Conservation (phyloP, 495 filamentous ascomycete genomes). For the Hypoxylon cercidicola region DNA sequence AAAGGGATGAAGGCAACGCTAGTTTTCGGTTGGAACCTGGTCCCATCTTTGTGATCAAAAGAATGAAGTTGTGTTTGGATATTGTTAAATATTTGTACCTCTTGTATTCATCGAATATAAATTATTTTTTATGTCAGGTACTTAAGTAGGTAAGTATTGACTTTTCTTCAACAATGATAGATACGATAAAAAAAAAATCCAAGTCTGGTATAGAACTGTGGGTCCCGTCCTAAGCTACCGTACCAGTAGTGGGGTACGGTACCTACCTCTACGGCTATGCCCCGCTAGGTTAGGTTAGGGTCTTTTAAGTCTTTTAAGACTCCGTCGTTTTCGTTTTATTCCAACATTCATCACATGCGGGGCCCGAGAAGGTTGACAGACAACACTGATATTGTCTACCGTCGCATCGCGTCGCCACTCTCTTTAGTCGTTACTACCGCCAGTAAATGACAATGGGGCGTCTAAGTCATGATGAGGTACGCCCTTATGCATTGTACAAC, state of each 20-base stretch:
- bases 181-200: too few species aligned
- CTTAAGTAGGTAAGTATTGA: not conserved
- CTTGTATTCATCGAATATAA: too few species aligned
- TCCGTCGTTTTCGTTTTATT: slow-evolving; percentile 16
- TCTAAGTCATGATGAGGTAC: slow-evolving; percentile 80
- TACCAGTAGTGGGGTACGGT: not conserved
- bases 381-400: too few species aligned
- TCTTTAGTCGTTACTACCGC: not conserved
- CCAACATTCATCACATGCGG: slow-evolving; percentile 17
- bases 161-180: too few species aligned
- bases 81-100: slow-evolving; percentile 1
- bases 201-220: too few species aligned
- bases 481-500: not conserved
- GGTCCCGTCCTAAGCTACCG: too few species aligned
- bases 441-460: slow-evolving; percentile 49
- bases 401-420: too few species aligned
- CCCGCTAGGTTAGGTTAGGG: too few species aligned
- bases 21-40: slow-evolving; percentile 35
- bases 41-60: slow-evolving; percentile 22
- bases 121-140: too few species aligned
- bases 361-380: not conserved
- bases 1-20: slow-evolving; percentile 39
- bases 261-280: slow-evolving; percentile 10
- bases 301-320: too few species aligned
- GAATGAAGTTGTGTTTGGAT: not conserved